Percentiles rank a stretch among this genome's conserved stretches.
Evolutionary conservation across 116 monocot genomes (phyloP).

Genomic region (Posidonia oceanica): DNA sequence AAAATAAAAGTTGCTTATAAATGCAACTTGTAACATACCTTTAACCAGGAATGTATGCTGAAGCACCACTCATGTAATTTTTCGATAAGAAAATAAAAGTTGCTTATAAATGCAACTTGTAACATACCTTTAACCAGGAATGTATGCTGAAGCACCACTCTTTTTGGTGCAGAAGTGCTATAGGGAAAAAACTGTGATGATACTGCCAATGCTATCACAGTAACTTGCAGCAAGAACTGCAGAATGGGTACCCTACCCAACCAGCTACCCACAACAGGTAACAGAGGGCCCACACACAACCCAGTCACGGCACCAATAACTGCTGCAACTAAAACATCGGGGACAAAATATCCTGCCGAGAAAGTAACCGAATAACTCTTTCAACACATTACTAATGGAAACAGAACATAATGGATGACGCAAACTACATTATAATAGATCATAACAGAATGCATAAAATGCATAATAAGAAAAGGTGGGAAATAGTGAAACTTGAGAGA

Average conservation of each 20-base stretch:
- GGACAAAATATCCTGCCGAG: constrained; percentile 77
- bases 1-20: background rate
- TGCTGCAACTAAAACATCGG: constrained; percentile 79
- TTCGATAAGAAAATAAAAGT: background rate
- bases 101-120: too few relatives aligned
- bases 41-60: constrained; percentile 61
- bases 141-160: constrained; percentile 80
- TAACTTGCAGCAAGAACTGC: constrained; percentile 55
- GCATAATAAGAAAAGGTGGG: too few relatives aligned
- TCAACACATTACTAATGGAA: background rate
- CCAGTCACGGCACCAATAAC: constrained; percentile 66
- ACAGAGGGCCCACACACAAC: constrained; percentile 70
- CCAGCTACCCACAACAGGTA: constrained; percentile 69
- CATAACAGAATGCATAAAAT: too few relatives aligned
- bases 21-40: constrained; percentile 22
- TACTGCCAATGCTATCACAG: constrained; percentile 56
- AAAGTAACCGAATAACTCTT: background rate
- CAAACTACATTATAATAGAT: background rate
- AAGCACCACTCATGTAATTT: constrained; percentile 8
- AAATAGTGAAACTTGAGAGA: too few relatives aligned
- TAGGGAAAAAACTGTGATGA: constrained; percentile 89
- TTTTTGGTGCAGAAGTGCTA: constrained; percentile 72
- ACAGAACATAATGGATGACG: background rate
- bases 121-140: constrained; percentile 47
- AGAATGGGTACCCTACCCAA: constrained; percentile 59